phyloP scores from a whole-genome alignment of 2,329 filamentous ascomycete genomes.

The Metarhizium anisopliae region DNA sequence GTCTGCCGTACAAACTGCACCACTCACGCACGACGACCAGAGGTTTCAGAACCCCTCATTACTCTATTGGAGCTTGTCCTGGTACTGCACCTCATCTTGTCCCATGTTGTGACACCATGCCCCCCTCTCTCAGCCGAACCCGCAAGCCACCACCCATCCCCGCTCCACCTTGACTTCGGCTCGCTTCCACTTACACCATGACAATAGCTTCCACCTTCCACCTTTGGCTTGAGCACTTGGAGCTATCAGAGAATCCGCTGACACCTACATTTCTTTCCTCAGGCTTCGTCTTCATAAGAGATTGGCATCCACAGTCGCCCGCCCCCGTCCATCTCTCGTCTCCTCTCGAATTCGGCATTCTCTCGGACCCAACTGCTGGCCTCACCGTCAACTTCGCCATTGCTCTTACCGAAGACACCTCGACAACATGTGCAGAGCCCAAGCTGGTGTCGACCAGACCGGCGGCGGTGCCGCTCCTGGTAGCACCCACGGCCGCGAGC shows the following conservation, averaged over 20 bases:
- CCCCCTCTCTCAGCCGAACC: too few species aligned
- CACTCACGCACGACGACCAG: too few species aligned
- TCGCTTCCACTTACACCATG: background rate
- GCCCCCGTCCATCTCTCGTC: background rate
- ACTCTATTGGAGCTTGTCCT: too few species aligned
- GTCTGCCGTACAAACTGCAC: too few species aligned
- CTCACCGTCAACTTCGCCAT: slow-evolving; percentile 33
- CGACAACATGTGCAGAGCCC: slow-evolving; percentile 54
- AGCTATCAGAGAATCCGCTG: slow-evolving; percentile 1
- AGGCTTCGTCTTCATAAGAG: background rate
- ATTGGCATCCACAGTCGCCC: slow-evolving; percentile 1
- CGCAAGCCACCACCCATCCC: too few species aligned
- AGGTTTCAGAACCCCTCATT: too few species aligned
- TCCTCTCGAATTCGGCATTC: background rate
- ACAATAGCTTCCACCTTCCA: slow-evolving; percentile 6
- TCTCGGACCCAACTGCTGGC: background rate
- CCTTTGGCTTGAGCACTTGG: slow-evolving; percentile 1
- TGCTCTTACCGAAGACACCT: slow-evolving; percentile 64
- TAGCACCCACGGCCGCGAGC: slow-evolving; percentile 48
- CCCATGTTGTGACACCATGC: too few species aligned
- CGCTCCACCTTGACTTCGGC: background rate
- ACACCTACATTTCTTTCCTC: background rate
- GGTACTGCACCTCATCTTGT: too few species aligned
- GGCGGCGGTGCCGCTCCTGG: slow-evolving; percentile 18
- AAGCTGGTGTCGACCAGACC: slow-evolving; percentile 23